Percentiles rank a stretch among this genome's conserved stretches.
Conservation (phyloP, 805 yeast species). For the Wickerhamiella bombiphila region DNA sequence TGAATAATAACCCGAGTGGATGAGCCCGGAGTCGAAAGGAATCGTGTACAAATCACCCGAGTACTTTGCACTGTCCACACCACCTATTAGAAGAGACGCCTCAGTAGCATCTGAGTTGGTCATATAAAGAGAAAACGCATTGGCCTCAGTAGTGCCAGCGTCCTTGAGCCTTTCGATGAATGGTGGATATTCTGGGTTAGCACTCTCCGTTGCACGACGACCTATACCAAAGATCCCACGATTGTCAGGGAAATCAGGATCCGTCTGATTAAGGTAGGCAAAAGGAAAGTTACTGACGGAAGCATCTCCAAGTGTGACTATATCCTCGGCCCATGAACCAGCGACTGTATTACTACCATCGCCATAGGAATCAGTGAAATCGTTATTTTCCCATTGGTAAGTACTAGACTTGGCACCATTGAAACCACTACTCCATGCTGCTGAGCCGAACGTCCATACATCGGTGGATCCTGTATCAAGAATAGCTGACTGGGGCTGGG, state of each 20-base stretch:
- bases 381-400: slow-evolving; percentile 14
- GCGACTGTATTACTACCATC: slow-evolving; percentile 33
- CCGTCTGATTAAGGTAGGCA: slow-evolving; percentile 6
- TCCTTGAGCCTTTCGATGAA: slow-evolving; percentile 23
- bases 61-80: slow-evolving; percentile 49
- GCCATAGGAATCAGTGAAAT: slow-evolving; percentile 19
- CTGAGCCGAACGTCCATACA: slow-evolving; percentile 34
- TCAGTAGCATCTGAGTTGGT: slow-evolving; percentile 19
- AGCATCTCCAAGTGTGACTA: slow-evolving; percentile 33
- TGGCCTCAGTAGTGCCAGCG: slow-evolving; percentile 28
- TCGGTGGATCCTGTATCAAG: slow-evolving; percentile 63
- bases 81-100: slow-evolving; percentile 37
- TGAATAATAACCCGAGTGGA: slow-evolving; percentile 8
- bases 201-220: slow-evolving; percentile 4
- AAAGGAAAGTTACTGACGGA: slow-evolving; percentile 23
- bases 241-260: slow-evolving; percentile 4
- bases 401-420: slow-evolving; percentile 15
- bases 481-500: slow-evolving; percentile 35
- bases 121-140: slow-evolving; percentile 34
- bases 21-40: slow-evolving; percentile 5
- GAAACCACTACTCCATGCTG: slow-evolving; percentile 2
- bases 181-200: slow-evolving; percentile 16
- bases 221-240: slow-evolving; percentile 11
- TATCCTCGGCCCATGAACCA: slow-evolving; percentile 47
- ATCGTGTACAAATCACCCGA: slow-evolving; percentile 28